Evolutionary conservation across 257 asterid species (phyloP), one percentile per base, ranked within the genome.

Genomic region (Solanum etuberosum): DNA sequence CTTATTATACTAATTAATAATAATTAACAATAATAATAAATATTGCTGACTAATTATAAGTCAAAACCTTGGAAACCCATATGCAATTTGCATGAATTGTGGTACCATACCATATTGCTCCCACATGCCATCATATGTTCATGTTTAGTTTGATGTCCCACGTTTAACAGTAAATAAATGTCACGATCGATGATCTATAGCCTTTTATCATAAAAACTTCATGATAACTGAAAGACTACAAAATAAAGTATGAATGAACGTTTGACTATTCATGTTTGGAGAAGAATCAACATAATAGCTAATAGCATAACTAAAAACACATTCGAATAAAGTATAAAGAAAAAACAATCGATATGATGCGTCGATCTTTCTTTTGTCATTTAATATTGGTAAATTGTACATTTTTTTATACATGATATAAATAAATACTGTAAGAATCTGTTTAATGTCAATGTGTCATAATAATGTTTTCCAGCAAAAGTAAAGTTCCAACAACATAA

Each of bases 81-180:
- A 46, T 80, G 85, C 20, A 20, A 80, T 46, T 81, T 31, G 68
- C 85, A 81, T 81, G 65, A 48, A 29, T 48, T 31, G 43, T 29
- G 68, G 85, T 29, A 29, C 31, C 42, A 48, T 48, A 48, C 31
- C 78, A 25, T 84, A 67, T 37, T 84, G 81, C 78, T 65, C 27
- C 81, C 76, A 84, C 65, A 84, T 84, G 87, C 43, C 38, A 38
- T 37, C 65, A 84, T 84, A 84, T 84, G 87, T 25, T 63, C 42
- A 84, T 40, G 77, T 84, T 65, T 63, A 78, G 21, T 43, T 84
- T 84, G 21, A n/a, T 65, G 40, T 48, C 74, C 59, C 25, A 84
- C 10, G 6, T 23, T 25, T 21, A 80, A 29, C 18, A 9, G 67
- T 48, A 11, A 80, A 80, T 25, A 11, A 63, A 25, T 5, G 18